Evolutionary conservation across 2,329 filamentous ascomycete species (phyloP).

Genomic region (Pleomassaria siparia): DNA sequence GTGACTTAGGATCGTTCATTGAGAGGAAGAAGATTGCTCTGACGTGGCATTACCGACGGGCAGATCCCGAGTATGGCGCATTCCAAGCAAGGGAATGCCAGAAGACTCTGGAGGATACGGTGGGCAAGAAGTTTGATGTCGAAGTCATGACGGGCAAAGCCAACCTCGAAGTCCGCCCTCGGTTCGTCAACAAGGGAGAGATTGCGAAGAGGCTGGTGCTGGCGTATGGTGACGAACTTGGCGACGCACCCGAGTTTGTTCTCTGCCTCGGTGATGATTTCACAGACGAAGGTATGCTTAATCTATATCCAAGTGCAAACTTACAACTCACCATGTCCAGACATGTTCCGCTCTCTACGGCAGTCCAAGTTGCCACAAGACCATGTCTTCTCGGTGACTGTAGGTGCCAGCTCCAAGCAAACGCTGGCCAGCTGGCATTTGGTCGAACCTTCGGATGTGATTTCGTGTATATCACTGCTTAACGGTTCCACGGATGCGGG

Average conservation of each 20-base stretch:
- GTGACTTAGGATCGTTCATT: slow-evolving; percentile 73
- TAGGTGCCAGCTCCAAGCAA: slow-evolving; percentile 88
- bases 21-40: slow-evolving; percentile 92
- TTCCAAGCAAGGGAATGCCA: slow-evolving; percentile 81
- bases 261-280: slow-evolving; percentile 94
- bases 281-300: slow-evolving; percentile 81
- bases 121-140: slow-evolving; percentile 80
- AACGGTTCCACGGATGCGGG: slow-evolving; percentile 51
- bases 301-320: not conserved
- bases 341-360: slow-evolving; percentile 80
- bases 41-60: slow-evolving; percentile 95
- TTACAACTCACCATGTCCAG: slow-evolving; percentile 41
- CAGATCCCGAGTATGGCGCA: slow-evolving; percentile 80
- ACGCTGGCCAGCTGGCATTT: slow-evolving; percentile 90
- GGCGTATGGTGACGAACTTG: slow-evolving; percentile 62
- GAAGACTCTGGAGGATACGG: slow-evolving; percentile 74
- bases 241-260: slow-evolving; percentile 75
- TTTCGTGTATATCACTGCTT: slow-evolving; percentile 63
- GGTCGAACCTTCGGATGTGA: slow-evolving; percentile 83
- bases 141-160: slow-evolving; percentile 98
- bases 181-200: slow-evolving; percentile 97
- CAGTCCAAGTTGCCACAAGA: slow-evolving; percentile 59
- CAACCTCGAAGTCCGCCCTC: slow-evolving; percentile 94
- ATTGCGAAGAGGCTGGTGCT: slow-evolving; percentile 82
- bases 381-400: slow-evolving; percentile 85